Evolutionary conservation across 2,329 filamentous ascomycete species (phyloP), one percentile per base, ranked within the genome.

Genomic region (Hypoxylon sp.): DNA sequence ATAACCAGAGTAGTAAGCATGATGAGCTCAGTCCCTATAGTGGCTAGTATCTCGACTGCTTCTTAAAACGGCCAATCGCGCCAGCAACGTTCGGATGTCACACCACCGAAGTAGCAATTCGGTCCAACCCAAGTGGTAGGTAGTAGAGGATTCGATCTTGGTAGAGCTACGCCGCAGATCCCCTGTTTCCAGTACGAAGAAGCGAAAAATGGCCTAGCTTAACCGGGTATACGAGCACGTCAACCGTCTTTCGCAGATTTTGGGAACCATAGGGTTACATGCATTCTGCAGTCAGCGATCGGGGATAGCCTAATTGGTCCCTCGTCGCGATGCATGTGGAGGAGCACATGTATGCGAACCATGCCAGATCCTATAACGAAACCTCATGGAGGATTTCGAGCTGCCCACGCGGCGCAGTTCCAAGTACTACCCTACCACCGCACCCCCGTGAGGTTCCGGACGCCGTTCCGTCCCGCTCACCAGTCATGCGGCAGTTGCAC

Each of bases 221-320:
- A 2, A 32, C 31, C 31, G 31, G 31, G 31, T 32, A 39, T 39
- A 35, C 48, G 29, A 32, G 48, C 19, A 35, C 6, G 29, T 39
- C 37, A 39, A 39, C 15, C 19, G 35, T 35, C 48, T 32, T 31
- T 51, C 6, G 15, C 27, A 32, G 15, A 51, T 11, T 6, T 10
- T 32, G 10, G 46, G 19, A 27, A 48, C 21, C 24, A 48, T 48
- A 10, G 46, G 46, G 46, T 48, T 48, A 48, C 46, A 27, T 27
- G 21, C 46, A 32, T 48, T 27, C 46, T 27, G 47, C 4, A 31
- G 27, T 11, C 7, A 35, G 31, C 10, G 31, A 37, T 52, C 50
- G 50, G 50, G 15, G 31, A 52, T 52, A 52, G 29, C 50, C 31
- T 37, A 37, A 52, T 37, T 52, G 31, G 31, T 52, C 4, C 24